These are phyloP conservation scores for Dysphania ambrosioides DNA, from an alignment of 148 eudicot genomes.

Conservation along the genomic window DNA sequence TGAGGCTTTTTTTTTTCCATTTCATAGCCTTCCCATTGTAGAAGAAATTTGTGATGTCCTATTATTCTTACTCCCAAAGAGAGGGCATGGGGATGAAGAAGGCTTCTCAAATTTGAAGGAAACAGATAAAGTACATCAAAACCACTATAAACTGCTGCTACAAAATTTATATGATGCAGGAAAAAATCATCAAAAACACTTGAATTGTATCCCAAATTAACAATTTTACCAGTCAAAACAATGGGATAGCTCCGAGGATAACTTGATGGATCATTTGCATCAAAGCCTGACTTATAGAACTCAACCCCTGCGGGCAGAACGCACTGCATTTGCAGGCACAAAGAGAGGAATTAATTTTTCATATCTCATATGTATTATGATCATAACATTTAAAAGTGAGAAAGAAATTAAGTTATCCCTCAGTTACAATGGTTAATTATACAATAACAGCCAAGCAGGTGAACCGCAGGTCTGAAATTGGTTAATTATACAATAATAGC, in stretches of 20 bases:
- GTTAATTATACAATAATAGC: too few relatives aligned
- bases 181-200: background rate
- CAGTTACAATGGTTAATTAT: background rate
- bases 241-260: conserved; percentile 89
- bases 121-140: too few relatives aligned
- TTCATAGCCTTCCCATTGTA: too few relatives aligned
- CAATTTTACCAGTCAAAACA: conserved; percentile 73
- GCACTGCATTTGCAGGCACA: conserved; percentile 55
- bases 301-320: conserved; percentile 93
- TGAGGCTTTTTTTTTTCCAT: too few relatives aligned
- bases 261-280: conserved; percentile 48
- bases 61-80: too few relatives aligned
- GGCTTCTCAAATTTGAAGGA: too few relatives aligned
- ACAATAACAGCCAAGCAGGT: background rate
- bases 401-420: background rate
- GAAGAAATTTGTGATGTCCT: too few relatives aligned
- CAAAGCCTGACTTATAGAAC: conserved; percentile 55
- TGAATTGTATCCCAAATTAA: background rate
- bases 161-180: too few relatives aligned
- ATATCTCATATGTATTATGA: background rate
- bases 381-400: background rate
- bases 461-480: background rate
- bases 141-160: background rate
- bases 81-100: too few relatives aligned
- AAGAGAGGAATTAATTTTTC: conserved; percentile 13